Conservation (phyloP, 495 filamentous ascomycete genomes). For the Xylaria intraflava region DNA sequence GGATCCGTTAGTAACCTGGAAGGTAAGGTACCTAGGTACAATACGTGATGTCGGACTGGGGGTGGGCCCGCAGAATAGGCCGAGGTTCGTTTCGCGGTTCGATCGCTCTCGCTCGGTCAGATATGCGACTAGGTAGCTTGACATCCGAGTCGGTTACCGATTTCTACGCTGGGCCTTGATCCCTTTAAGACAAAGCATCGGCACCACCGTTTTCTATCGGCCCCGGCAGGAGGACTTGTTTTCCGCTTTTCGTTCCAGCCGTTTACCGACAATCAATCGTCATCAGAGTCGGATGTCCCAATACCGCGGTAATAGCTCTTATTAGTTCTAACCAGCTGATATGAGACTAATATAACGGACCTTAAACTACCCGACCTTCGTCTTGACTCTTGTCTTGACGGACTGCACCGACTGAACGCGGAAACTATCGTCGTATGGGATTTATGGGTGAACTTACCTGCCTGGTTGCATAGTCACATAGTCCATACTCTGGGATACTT, state of each 20-base stretch:
- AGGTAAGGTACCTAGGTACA: background rate
- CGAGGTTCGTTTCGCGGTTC: slow-evolving; percentile 10
- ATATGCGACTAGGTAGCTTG: slow-evolving; percentile 1
- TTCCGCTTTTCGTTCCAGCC: no score
- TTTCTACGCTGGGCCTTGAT: no score
- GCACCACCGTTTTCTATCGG: no score
- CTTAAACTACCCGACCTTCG: slow-evolving; percentile 4
- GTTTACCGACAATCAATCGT: background rate
- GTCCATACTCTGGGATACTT: slow-evolving; percentile 1
- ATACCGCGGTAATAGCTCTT: background rate
- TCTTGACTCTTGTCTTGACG: no score
- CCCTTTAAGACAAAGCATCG: no score
- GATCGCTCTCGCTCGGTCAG: slow-evolving; percentile 8
- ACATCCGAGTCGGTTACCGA: slow-evolving; percentile 8
- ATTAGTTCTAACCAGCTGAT: background rate
- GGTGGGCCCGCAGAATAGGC: background rate
- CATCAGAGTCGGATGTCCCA: background rate
- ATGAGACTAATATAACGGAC: slow-evolving; percentile 10
- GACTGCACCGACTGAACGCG: background rate
- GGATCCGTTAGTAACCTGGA: no score
- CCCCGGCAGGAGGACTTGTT: no score
- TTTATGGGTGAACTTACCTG: background rate
- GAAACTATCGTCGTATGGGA: background rate
- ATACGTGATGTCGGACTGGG: background rate
- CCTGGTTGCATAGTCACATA: background rate